These are phyloP conservation scores for Claviceps africana DNA, from an alignment of 2,329 filamentous ascomycete genomes.

Conservation along the genomic window DNA sequence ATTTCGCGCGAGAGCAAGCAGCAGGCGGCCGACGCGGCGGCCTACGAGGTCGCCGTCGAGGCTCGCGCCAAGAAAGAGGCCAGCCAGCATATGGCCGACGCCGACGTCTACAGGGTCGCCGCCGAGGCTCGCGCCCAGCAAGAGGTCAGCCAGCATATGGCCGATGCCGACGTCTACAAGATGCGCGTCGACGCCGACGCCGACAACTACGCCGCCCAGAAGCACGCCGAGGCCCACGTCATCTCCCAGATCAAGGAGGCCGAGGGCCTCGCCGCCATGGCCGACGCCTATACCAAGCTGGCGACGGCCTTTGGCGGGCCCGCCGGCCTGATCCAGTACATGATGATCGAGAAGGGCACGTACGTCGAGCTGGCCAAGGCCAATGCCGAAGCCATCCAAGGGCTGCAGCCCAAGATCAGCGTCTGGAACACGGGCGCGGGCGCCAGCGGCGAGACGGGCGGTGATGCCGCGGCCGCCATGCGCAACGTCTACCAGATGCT, in stretches of 20 bases:
- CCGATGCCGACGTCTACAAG: slow-evolving; percentile 39
- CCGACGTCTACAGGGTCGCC: slow-evolving; percentile 36
- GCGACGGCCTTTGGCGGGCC: slow-evolving; percentile 63
- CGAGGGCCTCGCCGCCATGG: slow-evolving; percentile 63
- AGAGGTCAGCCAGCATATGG: slow-evolving; percentile 36
- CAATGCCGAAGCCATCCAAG: slow-evolving; percentile 61
- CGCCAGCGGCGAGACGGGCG: slow-evolving; percentile 28
- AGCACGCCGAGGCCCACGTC: slow-evolving; percentile 45
- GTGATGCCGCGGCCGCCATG: slow-evolving; percentile 46
- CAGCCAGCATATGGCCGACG: slow-evolving; percentile 38
- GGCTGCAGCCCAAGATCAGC: slow-evolving; percentile 77
- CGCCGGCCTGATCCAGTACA: slow-evolving; percentile 63
- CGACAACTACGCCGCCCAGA: slow-evolving; percentile 21
- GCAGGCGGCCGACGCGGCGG: slow-evolving; percentile 50
- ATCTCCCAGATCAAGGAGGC: slow-evolving; percentile 56
- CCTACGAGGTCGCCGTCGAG: slow-evolving; percentile 51
- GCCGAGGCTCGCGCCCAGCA: slow-evolving; percentile 44
- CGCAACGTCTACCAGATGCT: slow-evolving; percentile 75
- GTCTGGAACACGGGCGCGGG: slow-evolving; percentile 61
- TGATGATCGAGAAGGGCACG: slow-evolving; percentile 76
- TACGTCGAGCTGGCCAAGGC: slow-evolving; percentile 66
- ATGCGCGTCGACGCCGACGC: slow-evolving; percentile 32
- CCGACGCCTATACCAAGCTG: slow-evolving; percentile 63
- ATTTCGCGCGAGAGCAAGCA: slow-evolving; percentile 55
- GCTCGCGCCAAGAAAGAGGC: slow-evolving; percentile 41